Conservation (phyloP, 768 basidiomycete species). For the Auricularia auricula-judae region DNA sequence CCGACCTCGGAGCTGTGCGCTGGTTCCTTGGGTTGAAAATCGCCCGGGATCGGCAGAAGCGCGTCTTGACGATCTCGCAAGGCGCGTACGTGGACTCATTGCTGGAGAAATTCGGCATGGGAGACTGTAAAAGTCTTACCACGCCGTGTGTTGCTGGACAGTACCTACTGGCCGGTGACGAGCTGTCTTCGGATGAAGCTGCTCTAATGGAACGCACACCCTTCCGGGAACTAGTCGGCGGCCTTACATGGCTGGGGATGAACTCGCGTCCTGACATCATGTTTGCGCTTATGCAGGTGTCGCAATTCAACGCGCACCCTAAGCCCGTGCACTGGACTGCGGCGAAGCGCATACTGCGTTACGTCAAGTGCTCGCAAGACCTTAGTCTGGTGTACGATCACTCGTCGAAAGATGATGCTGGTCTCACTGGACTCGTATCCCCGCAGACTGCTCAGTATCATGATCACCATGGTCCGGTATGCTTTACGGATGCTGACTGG, state of each 20-base stretch:
- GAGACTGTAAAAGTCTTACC: not conserved
- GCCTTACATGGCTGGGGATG: not conserved
- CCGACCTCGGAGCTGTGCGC: too few relatives aligned
- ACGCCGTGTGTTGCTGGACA: not conserved
- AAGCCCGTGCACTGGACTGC: not conserved
- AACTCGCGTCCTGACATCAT: not conserved
- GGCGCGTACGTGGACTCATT: not conserved
- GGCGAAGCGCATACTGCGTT: not conserved
- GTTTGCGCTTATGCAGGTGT: not conserved
- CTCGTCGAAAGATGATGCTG: not conserved
- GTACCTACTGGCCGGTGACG: not conserved
- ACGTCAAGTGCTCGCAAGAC: not conserved
- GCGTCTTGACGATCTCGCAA: not conserved
- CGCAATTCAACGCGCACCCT: not conserved
- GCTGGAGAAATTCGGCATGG: not conserved
- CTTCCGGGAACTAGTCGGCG: not conserved
- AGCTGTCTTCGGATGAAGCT: too few relatives aligned
- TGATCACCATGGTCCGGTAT: not conserved
- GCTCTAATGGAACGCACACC: not conserved
- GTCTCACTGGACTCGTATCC: not conserved
- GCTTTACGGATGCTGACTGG: constrained; percentile 19
- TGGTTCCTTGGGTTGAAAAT: too few relatives aligned
- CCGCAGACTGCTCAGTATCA: not conserved
- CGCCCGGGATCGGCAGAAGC: too few relatives aligned
- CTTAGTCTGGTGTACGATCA: not conserved